Evolutionary conservation across 129 eudicot species (phyloP), one percentile per base, ranked within the genome.

Genomic region (Mikania micrantha): DNA sequence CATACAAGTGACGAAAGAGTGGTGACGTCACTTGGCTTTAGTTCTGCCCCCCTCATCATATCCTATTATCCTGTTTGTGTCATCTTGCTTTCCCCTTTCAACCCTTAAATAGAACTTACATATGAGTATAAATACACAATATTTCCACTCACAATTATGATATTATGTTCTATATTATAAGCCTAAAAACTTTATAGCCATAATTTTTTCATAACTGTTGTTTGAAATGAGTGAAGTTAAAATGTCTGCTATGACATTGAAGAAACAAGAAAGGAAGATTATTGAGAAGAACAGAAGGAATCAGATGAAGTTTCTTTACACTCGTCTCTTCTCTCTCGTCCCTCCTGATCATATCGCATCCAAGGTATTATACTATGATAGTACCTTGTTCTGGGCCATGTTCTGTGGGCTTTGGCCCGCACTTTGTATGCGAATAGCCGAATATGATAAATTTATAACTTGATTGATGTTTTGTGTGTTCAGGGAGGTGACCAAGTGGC

Each of bases 201-300:
- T n/a, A n/a, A n/a, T n/a, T n/a, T n/a, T n/a, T n/a, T n/a, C n/a
- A n/a, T n/a, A 56, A 24, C 24, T 38, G 35, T 9, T 24, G 42
- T 53, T 32, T 7, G 22, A 62, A 11, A 5, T 40, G 7, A n/a
- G 24, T 27, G 17, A n/a, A 41, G 1, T 29, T 32, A 71, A 31
- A 17, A 71, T 71, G 76, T 68, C 73, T 34, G 20, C 32, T 17
- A 5, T 34, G 49, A 71, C 9, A 10, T 20, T 56, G 20, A 44
- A 56, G 73, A 74, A 74, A 66, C 79, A 60, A 13, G 95, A 84
- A 54, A 71, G 97, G 25, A 86, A 78, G 56, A 56, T 68, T 28
- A 31, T 79, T 0, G 97, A 86, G 72, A 90, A 84, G 74, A 86
- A 79, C 40, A 73, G 95, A 41, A 86, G 97, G 48, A 80, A 82